Base-by-base conservation (phyloP, 2,329 filamentous ascomycete species). In the Juglanconis oblonga region DNA sequence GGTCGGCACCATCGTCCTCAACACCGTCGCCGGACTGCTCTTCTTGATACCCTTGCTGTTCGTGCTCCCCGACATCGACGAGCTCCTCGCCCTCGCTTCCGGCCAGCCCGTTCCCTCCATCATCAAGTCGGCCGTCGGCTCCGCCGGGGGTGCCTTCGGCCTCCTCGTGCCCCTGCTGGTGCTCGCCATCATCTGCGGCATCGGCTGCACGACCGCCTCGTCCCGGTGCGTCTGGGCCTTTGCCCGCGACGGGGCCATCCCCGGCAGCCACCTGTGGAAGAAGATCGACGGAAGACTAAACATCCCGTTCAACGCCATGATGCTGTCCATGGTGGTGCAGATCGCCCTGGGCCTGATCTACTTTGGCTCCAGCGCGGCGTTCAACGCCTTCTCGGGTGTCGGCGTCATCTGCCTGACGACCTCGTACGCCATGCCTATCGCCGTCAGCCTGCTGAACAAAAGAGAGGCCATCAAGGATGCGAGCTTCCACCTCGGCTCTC, bases 181-280 rank as follows among this genome's bases (percentile, higher is more conserved):
- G 8, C 79, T 90, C 47, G 87, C 82, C 60, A 67, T 90, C 64
- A 79, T 89, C 61, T 90, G 87, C 70, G 87, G 87, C 64, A 84
- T 87, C 49, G 85, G 86, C 45, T 90, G 87, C 79, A 88, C 85
- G 1, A 90, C 87, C 2, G 87, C 87, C 45, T 77, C 87, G 7
- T 88, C 86, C 14, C 84, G 87, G 57, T 87, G 83, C 72, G 83
- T 83, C 52, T 90, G 87, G 82, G 87, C 87, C 1, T 90, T 90
- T 69, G 81, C 87, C 49, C 85, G 87, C 67, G 87, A 90, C 67
- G 86, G 87, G 54, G 87, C 87, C 62, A 85, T 90, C 48, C 87
- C 87, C 29, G 86, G 85, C 14, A 83, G 84, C 59, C 74, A 76
- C 59, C 76, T 71, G 74, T 89, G 87, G 85, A 83, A 82, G 69